Conservation (phyloP, 495 filamentous ascomycete genomes). For the Baudoinia panamericana region DNA sequence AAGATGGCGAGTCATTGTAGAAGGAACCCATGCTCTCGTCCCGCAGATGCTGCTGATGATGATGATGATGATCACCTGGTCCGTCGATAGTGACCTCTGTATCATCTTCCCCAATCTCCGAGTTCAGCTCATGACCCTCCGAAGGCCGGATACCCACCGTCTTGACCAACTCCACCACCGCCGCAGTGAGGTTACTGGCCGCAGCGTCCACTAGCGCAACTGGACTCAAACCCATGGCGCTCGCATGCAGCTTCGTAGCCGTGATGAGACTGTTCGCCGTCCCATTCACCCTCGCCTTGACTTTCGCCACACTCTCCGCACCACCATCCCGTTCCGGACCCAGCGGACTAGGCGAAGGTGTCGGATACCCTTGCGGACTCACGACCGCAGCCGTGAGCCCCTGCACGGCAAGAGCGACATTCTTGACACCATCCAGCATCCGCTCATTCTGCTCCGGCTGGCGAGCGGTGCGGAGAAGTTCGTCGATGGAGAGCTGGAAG, state of each 20-base stretch:
- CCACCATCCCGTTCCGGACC: constrained; percentile 28
- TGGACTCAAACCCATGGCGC: constrained; percentile 70
- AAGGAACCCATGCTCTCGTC: constrained; percentile 11
- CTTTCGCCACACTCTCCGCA: constrained; percentile 45
- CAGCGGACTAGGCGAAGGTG: constrained; percentile 15
- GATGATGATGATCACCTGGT: background rate
- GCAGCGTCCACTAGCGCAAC: constrained; percentile 92
- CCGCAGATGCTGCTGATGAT: background rate
- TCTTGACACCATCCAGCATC: constrained; percentile 68
- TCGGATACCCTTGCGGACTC: constrained; percentile 21
- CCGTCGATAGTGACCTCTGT: background rate
- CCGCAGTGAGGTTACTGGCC: constrained; percentile 76
- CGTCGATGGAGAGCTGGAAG: constrained; percentile 90
- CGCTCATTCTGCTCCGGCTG: constrained; percentile 50
- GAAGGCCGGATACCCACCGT: constrained; percentile 73
- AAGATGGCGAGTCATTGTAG: constrained; percentile 12
- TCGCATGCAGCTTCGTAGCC: constrained; percentile 78
- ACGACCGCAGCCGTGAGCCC: constrained; percentile 59
- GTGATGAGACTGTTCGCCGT: constrained; percentile 95
- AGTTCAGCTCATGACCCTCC: constrained; percentile 28
- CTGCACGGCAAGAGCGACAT: constrained; percentile 65
- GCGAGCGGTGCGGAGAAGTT: constrained; percentile 68
- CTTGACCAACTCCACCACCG: constrained; percentile 72
- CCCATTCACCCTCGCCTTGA: constrained; percentile 66
- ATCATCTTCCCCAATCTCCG: constrained; percentile 10